Percentiles rank a stretch among this genome's conserved stretches.
Conservation (phyloP, 106 monocot genomes). For the Chionographis japonica region DNA sequence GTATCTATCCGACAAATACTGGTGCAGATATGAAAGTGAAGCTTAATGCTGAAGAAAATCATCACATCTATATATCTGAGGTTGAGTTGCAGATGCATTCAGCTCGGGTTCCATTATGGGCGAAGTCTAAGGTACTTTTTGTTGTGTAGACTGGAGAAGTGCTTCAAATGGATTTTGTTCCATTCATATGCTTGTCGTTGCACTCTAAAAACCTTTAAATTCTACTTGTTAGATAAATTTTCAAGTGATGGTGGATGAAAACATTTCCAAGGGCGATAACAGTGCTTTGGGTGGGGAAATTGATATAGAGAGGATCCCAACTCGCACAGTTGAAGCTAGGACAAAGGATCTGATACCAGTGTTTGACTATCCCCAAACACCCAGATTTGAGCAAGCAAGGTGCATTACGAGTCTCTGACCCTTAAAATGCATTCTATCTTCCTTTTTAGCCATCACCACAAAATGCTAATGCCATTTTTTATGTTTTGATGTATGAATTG, state of each 20-base stretch:
- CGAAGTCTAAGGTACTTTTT: slow-evolving; percentile 54
- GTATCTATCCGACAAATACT: slow-evolving; percentile 34
- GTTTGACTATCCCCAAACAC: slow-evolving; percentile 54
- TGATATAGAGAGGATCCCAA: slow-evolving; percentile 70
- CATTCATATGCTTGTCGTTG: background rate
- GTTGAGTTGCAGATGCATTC: slow-evolving; percentile 81
- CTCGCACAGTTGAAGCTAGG: slow-evolving; percentile 55
- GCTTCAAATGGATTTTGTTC: background rate
- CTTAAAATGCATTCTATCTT: too few species aligned
- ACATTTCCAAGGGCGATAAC: slow-evolving; percentile 1
- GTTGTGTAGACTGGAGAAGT: background rate
- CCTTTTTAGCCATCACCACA: too few species aligned
- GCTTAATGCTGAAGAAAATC: slow-evolving; percentile 43
- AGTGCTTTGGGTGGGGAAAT: slow-evolving; percentile 45
- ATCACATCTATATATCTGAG: slow-evolving; percentile 69
- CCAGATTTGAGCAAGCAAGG: slow-evolving; percentile 61
- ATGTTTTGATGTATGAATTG: background rate
- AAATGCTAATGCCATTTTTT: background rate
- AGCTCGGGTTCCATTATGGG: slow-evolving; percentile 53
- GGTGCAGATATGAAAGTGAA: slow-evolving; percentile 20
- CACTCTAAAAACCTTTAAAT: background rate
- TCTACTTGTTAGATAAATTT: slow-evolving; percentile 58
- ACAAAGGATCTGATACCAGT: slow-evolving; percentile 77
- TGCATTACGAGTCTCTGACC: background rate
- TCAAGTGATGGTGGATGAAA: slow-evolving; percentile 57